Evolutionary conservation across 2,329 filamentous ascomycete genomes (phyloP), one percentile per base, ranked within the genome.

Genomic region (Sarocladium brachiariae): DNA sequence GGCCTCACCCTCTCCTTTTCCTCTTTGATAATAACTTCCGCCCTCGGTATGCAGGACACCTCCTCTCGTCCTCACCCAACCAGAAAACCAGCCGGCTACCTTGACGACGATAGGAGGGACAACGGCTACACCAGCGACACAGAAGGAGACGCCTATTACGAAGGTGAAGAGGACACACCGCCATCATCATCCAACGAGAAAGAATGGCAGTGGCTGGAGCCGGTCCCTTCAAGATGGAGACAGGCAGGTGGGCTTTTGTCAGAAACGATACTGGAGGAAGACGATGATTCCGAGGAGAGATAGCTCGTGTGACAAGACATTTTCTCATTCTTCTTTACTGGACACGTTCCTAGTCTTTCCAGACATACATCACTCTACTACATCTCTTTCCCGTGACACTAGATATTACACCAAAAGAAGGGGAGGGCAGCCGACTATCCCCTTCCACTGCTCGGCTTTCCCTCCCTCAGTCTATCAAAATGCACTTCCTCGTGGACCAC

Each of bases 231-330:
- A 23, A 63, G 70, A 9, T 65, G 71, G 50, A 66, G 69, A 49
- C 65, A 70, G 45, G 67, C 68, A 4, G 67, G 71, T 48, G 76
- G 77, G 1, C 62, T 88, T 16, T 66, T 86, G 38, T 74, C 77
- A 24, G 81, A 86, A 61, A 86, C 81, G 0, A 89, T 89, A 54
- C 75, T 85, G 52, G 86, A 87, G 64, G 86, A 89, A 62, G 83
- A 85, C 49, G 84, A 86, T 61, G 74, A 74, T 57, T 80, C 75
- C 19, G 76, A 75, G 35, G 11, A 34, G 13, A 45, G 21, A 21
- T 35, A 47, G 24, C 11, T 30, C 25, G 19, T 25, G 37, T 41
- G 34, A 23, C 16, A 13, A 21, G 5, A 19, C 11, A 10, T 18
- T 19, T 59, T 56, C 27, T n/a, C 27, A 16, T 37, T 49, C 30